Base-by-base conservation (phyloP, 2,329 filamentous ascomycete species). In the Fusarium verticillioides region DNA sequence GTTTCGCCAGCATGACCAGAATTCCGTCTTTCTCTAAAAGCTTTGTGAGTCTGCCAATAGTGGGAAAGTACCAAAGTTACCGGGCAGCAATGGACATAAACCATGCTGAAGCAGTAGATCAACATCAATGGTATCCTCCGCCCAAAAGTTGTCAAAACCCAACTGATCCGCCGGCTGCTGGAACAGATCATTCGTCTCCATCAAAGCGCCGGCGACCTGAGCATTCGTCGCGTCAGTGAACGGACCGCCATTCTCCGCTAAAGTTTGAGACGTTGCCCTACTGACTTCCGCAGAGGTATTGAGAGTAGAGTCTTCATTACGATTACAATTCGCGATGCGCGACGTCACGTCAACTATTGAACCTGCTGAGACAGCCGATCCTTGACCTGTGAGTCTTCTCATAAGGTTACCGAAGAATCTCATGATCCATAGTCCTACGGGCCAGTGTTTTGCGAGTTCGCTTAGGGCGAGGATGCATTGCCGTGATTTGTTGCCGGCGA, bases 391-490 rank as follows among this genome's bases (percentile, higher is more conserved):
- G 11, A 76, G 60, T 23, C 65, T 62, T 34, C 63, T 43, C 47
- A 76, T 61, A 9, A 76, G 65, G 4, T 74, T 76, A 1, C 63
- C 61, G n/a, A 76, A 76, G 12, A 74, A 58, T 9, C 62, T 73
- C 3, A 67, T 50, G 7, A 76, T 71, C 74, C 74, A 75, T 21
- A 75, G 23, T 3, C 74, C 72, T 3, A 76, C 72, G 1, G 74
- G 74, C 74, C 74, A 76, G 1, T 52, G 39, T 1, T 76, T 76
- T 13, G 74, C 60, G 7, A 76, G 47, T 13, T 76, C 74, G 0
- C 65, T 62, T 4, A 76, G 43, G 1, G 74, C 74, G 4, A 76
- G 62, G 8, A 76, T 76, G n/a, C 74, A 76, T 44, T 76, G 74
- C 0, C 74, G 69, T 7, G 74, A 75, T 32, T 76, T 76, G 26